A percentile compares a stretch with the other conserved stretches of the same genome.
phyloP scores from a whole-genome alignment of 2,329 filamentous ascomycete species.

The Neonectria coccinea region DNA sequence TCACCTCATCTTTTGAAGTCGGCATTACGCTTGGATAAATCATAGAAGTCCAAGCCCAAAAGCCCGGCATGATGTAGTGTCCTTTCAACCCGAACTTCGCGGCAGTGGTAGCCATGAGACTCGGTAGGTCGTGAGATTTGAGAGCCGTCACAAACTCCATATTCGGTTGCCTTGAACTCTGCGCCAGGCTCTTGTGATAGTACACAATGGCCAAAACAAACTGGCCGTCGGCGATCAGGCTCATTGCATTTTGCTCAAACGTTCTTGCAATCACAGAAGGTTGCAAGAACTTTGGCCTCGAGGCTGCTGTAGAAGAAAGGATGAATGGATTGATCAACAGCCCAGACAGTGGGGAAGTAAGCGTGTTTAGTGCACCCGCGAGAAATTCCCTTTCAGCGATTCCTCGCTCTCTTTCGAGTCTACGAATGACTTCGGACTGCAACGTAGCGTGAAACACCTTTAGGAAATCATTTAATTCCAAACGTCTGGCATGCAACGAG shows the following conservation, averaged over 20 bases:
- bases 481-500: background rate
- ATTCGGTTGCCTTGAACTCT: background rate
- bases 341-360: background rate
- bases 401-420: background rate
- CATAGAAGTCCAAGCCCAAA: conserved; percentile 8
- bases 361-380: background rate
- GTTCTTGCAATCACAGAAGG: background rate
- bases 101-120: conserved; percentile 2
- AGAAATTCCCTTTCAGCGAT: background rate
- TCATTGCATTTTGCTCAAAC: background rate
- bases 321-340: background rate
- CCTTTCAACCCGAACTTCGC: conserved; percentile 3
- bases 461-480: background rate
- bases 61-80: background rate
- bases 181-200: background rate
- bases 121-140: background rate
- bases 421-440: background rate
- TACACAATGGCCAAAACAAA: background rate
- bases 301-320: background rate
- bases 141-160: background rate
- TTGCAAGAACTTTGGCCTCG: background rate
- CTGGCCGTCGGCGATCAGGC: background rate
- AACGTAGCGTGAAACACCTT: background rate
- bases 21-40: background rate
- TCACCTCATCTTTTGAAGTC: background rate